Conservation (phyloP, 352 stramenopile genomes). For the Phytophthora brassicae region DNA sequence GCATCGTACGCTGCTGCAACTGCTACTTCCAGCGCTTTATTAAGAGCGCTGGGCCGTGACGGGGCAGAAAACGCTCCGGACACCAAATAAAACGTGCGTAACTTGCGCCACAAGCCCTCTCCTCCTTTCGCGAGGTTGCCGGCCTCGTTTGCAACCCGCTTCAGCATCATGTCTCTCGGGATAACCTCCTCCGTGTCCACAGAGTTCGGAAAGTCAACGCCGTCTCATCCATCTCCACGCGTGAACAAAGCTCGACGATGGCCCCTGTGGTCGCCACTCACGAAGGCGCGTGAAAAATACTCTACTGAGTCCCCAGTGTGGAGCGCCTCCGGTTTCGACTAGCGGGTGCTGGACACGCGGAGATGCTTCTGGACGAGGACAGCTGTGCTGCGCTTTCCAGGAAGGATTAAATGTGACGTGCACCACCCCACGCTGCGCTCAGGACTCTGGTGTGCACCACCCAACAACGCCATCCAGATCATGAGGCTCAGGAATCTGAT, state of each 20-base stretch:
- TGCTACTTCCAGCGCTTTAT: neutral
- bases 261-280: neutral
- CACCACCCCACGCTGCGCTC: neutral
- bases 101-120: constrained; percentile 2
- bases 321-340: neutral
- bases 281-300: neutral
- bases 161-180: constrained; percentile 1
- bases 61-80: neutral
- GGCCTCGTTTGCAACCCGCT: constrained; percentile 1
- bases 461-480: neutral
- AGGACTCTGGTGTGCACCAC: neutral
- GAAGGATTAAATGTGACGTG: neutral
- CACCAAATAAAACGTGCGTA: constrained; percentile 1
- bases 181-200: constrained; percentile 4
- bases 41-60: neutral
- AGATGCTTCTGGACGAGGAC: too few species aligned
- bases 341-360: neutral
- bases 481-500: neutral
- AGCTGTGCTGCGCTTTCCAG: neutral
- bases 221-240: neutral
- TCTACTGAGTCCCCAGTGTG: neutral
- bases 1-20: neutral
- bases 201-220: neutral
- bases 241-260: neutral
- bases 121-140: neutral